Percentiles rank a stretch among this genome's conserved stretches.
These are phyloP conservation scores for Ilyonectria sp. DNA, from an alignment of 2,329 filamentous ascomycete genomes.

Conservation along the genomic window DNA sequence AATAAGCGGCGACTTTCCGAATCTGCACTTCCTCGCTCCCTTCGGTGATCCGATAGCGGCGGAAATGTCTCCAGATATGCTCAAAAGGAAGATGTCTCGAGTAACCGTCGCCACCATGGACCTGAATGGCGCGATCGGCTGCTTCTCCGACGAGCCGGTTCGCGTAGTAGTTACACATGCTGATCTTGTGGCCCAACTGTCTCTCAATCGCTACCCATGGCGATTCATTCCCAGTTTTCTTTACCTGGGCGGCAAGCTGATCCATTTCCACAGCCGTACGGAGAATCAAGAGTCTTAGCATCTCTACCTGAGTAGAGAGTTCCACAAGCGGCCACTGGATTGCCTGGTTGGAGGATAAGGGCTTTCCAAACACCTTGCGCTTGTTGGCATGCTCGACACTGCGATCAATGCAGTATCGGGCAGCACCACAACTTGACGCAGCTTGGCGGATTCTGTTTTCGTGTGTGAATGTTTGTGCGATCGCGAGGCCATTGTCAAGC, in stretches of 20 bases:
- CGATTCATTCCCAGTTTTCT: not conserved
- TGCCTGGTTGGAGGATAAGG: conserved; percentile 32
- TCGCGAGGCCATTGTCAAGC: conserved; percentile 30
- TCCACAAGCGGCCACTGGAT: conserved; percentile 41
- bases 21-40: conserved; percentile 40
- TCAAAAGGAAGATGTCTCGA: conserved; percentile 36
- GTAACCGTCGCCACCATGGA: conserved; percentile 39
- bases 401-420: conserved; percentile 32
- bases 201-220: conserved; percentile 38
- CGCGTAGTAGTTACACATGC: conserved; percentile 41
- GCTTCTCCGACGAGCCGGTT: conserved; percentile 34
- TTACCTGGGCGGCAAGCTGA: conserved; percentile 10
- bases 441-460: conserved; percentile 39
- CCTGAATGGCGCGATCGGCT: conserved; percentile 36
- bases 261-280: conserved; percentile 37
- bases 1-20: conserved; percentile 34
- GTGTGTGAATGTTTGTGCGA: conserved; percentile 38
- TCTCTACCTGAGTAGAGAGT: conserved; percentile 34
- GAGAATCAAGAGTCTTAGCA: conserved; percentile 35
- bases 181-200: conserved; percentile 37
- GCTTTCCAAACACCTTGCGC: conserved; percentile 35
- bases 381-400: conserved; percentile 31
- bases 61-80: conserved; percentile 39
- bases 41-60: conserved; percentile 36
- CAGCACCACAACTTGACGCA: conserved; percentile 35